These are phyloP conservation scores for Pythium oligandrum DNA, from an alignment of 352 stramenopile genomes.

Conservation along the genomic window DNA sequence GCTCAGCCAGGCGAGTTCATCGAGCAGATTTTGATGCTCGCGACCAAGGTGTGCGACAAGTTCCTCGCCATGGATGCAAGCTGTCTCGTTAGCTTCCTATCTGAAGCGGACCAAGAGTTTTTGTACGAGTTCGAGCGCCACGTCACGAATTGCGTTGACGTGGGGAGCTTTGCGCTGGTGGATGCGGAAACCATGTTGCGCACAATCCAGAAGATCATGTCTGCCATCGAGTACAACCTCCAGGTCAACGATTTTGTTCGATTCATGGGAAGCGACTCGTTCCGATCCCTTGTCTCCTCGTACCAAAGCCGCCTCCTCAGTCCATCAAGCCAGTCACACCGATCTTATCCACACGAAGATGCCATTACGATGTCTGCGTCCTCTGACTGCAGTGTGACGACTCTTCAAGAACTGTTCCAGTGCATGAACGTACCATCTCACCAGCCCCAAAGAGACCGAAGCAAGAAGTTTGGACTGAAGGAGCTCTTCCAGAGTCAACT, in stretches of 20 bases:
- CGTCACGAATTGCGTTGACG: constrained; percentile 51
- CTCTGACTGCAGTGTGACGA: constrained; percentile 78
- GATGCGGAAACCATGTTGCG: constrained; percentile 57
- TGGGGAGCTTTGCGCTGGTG: constrained; percentile 57
- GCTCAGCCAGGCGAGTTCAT: constrained; percentile 55
- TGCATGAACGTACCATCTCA: constrained; percentile 86
- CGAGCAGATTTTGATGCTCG: constrained; percentile 55
- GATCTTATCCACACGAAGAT: constrained; percentile 20
- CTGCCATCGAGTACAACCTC: constrained; percentile 67
- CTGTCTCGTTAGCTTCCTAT: constrained; percentile 63
- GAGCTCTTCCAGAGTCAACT: constrained; percentile 64
- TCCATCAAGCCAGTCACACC: constrained; percentile 35
- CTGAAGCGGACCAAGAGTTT: constrained; percentile 50
- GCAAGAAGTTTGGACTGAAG: constrained; percentile 61
- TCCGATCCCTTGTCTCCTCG: constrained; percentile 70
- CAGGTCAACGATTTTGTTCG: constrained; percentile 86
- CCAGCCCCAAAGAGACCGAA: constrained; percentile 66
- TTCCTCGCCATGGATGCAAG: constrained; percentile 50
- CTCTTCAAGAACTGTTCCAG: constrained; percentile 81
- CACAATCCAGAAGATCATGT: constrained; percentile 49
- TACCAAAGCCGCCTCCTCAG: constrained; percentile 75
- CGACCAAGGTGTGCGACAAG: constrained; percentile 53
- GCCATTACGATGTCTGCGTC: constrained; percentile 22
- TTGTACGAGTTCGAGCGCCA: constrained; percentile 56
- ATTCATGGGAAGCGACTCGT: constrained; percentile 79